These are phyloP conservation scores for Guillardia theta DNA, from an alignment of 78 protist species.

Conservation along the genomic window DNA sequence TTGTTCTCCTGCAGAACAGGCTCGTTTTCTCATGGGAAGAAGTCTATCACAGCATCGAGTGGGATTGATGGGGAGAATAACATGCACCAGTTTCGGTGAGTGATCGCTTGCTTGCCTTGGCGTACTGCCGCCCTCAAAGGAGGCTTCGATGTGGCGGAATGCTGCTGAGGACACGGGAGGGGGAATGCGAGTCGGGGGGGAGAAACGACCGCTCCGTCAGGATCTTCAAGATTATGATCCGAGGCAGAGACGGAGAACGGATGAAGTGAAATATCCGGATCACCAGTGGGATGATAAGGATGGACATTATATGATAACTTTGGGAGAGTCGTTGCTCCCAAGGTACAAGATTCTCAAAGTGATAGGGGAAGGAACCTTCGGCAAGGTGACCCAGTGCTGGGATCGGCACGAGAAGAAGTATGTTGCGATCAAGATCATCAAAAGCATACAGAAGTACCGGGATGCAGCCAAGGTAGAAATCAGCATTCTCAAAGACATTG, in stretches of 20 bases:
- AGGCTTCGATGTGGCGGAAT: no score
- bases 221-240: neutral
- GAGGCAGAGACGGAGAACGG: conserved; percentile 3
- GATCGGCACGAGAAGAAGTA: conserved; percentile 34
- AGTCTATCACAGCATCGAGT: no score
- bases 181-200: neutral
- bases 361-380: conserved; percentile 47
- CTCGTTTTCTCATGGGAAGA: no score
- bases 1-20: no score
- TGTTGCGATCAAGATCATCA: conserved; percentile 50
- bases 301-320: neutral
- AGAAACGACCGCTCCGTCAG: neutral
- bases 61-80: no score
- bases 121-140: no score
- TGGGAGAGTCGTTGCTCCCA: neutral
- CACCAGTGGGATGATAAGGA: conserved; percentile 35
- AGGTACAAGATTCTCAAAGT: conserved; percentile 32
- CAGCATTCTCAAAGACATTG: neutral
- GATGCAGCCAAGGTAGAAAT: conserved; percentile 45
- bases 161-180: no score
- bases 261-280: neutral
- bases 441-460: conserved; percentile 25
- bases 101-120: no score
- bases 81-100: no score
- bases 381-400: conserved; percentile 46